These are phyloP conservation scores for Sicyos edulis DNA, from an alignment of 306 rosid species.

Conservation along the genomic window DNA sequence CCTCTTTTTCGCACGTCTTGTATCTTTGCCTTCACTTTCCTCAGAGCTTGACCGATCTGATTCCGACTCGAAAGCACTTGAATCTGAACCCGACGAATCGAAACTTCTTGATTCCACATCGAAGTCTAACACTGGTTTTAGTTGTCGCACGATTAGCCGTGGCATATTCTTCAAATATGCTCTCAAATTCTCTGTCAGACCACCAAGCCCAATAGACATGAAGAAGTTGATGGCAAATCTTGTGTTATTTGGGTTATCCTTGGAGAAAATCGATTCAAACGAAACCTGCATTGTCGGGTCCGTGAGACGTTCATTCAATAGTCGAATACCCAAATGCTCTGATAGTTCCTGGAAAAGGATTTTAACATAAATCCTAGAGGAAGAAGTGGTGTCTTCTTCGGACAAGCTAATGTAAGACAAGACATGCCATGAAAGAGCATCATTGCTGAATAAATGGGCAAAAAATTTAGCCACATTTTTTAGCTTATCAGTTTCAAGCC, in stretches of 20 bases:
- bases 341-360: slow-evolving; percentile 94
- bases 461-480: slow-evolving; percentile 78
- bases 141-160: slow-evolving; percentile 82
- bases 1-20: slow-evolving; percentile 48
- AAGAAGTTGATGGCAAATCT: slow-evolving; percentile 85
- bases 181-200: slow-evolving; percentile 80
- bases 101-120: slow-evolving; percentile 44
- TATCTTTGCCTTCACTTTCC: slow-evolving; percentile 38
- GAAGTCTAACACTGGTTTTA: slow-evolving; percentile 50
- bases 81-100: slow-evolving; percentile 46
- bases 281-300: slow-evolving; percentile 63
- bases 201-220: slow-evolving; percentile 93
- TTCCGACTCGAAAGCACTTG: slow-evolving; percentile 38
- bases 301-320: slow-evolving; percentile 57
- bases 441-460: slow-evolving; percentile 84
- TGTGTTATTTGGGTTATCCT: slow-evolving; percentile 84
- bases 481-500: slow-evolving; percentile 76
- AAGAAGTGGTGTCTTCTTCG: slow-evolving; percentile 84
- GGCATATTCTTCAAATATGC: slow-evolving; percentile 91
- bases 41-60: slow-evolving; percentile 45
- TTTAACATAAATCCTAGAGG: slow-evolving; percentile 80
- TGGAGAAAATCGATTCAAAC: slow-evolving; percentile 67
- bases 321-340: slow-evolving; percentile 68
- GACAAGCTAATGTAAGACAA: slow-evolving; percentile 72
- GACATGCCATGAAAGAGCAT: slow-evolving; percentile 85